Conservation (phyloP, 2,329 filamentous ascomycete genomes). For the Stagonosporopsis rhizophila region DNA sequence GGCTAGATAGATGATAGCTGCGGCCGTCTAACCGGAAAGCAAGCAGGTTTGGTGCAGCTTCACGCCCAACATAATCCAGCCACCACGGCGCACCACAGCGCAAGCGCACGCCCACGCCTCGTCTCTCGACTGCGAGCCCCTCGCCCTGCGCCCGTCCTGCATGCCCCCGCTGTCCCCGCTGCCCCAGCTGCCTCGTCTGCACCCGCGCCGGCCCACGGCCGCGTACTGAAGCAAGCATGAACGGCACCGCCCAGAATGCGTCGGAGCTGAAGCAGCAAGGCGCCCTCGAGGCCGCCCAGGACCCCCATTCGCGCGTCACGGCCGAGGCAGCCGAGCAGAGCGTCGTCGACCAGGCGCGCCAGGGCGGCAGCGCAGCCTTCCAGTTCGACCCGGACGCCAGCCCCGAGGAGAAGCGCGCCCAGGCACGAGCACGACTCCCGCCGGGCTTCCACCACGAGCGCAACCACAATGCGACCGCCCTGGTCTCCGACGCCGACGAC, state of each 20-base stretch:
- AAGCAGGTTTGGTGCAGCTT: slow-evolving; percentile 31
- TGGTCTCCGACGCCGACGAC: slow-evolving; percentile 74
- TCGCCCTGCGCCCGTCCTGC: not conserved
- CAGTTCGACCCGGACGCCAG: slow-evolving; percentile 87
- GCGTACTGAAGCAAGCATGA: slow-evolving; percentile 13
- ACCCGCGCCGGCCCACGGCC: slow-evolving; percentile 2
- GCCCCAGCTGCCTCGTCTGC: no score
- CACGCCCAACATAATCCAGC: slow-evolving; percentile 3
- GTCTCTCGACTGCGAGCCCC: slow-evolving; percentile 2
- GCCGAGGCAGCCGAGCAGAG: slow-evolving; percentile 75
- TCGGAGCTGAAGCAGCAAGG: slow-evolving; percentile 82
- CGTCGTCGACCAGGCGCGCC: slow-evolving; percentile 78
- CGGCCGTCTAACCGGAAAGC: slow-evolving; percentile 9
- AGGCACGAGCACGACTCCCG: slow-evolving; percentile 71
- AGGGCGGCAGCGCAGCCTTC: slow-evolving; percentile 80
- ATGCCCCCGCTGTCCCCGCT: slow-evolving; percentile 24
- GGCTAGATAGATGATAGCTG: slow-evolving; percentile 6
- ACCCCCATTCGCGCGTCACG: slow-evolving; percentile 72
- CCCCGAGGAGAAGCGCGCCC: slow-evolving; percentile 82
- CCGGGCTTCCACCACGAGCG: slow-evolving; percentile 68
- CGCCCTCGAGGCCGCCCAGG: slow-evolving; percentile 75
- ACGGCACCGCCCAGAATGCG: slow-evolving; percentile 37
- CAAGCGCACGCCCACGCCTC: not conserved
- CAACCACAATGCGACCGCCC: slow-evolving; percentile 69
- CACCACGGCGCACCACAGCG: not conserved